Evolutionary conservation across 352 stramenopile species (phyloP).

Genomic region (Globisporangium recalcitrans): DNA sequence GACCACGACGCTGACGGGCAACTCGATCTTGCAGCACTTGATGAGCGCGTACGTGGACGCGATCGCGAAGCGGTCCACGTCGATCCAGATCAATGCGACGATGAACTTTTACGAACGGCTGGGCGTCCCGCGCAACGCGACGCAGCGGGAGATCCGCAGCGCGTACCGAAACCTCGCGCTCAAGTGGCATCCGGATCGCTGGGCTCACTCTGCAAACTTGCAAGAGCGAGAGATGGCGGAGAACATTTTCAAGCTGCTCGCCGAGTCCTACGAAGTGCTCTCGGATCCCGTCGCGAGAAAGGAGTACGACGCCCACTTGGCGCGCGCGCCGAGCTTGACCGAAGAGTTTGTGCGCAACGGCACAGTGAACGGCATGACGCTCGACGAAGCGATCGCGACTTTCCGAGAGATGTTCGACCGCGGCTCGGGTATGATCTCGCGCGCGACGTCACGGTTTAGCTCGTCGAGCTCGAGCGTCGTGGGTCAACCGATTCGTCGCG

Average conservation of each 20-base stretch:
- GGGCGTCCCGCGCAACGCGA: constrained; percentile 61
- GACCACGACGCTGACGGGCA: constrained; percentile 51
- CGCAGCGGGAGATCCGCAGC: constrained; percentile 53
- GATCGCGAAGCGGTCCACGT: constrained; percentile 64
- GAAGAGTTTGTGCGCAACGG: constrained; percentile 77
- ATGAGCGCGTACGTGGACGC: constrained; percentile 80
- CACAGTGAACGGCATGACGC: constrained; percentile 75
- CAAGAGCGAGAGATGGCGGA: constrained; percentile 67
- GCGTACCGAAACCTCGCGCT: constrained; percentile 73
- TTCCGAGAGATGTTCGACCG: constrained; percentile 77
- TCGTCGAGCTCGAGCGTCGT: constrained; percentile 68
- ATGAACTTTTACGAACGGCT: constrained; percentile 87
- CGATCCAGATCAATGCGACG: constrained; percentile 72
- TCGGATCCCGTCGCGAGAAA: constrained; percentile 56
- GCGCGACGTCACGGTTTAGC: constrained; percentile 59
- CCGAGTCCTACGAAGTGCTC: constrained; percentile 80
- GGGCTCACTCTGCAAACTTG: constrained; percentile 32
- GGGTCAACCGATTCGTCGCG: constrained; percentile 41
- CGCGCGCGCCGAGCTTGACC: constrained; percentile 37
- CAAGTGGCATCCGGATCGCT: constrained; percentile 87
- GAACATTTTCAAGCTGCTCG: constrained; percentile 78
- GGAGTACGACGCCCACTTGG: constrained; percentile 61
- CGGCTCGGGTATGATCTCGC: constrained; percentile 43
- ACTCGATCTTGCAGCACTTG: constrained; percentile 75
- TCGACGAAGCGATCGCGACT: constrained; percentile 79